Evolutionary conservation across 176 grass and related monocot species (phyloP).

Genomic region (sorghum (Sorghum bicolor)): Sorghum_bicolor_NCBIv3 NC_012879.2:60687501-60688000

Average conservation of each 20-base stretch:
- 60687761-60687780: not conserved
- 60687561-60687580: not conserved
- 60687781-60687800: not conserved
- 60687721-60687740: not conserved
- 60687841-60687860: not conserved
- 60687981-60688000: not conserved
- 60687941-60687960: slow-evolving; percentile 27
- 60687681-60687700: not conserved
- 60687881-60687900: slow-evolving; percentile 8
- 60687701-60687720: not conserved
- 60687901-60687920: slow-evolving; percentile 38
- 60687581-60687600: slow-evolving; percentile 28
- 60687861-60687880: not conserved
- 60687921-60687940: slow-evolving; percentile 14
- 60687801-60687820: not conserved
- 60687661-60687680: not conserved
- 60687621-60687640: not conserved
- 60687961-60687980: not conserved
- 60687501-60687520: not conserved
- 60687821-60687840: not conserved
- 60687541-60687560: not conserved
- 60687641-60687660: not conserved
- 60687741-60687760: not conserved
- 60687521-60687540: not conserved
- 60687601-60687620: not conserved